phyloP scores from a whole-genome alignment of 169 alveolate genomes.

The Plasmodium sp. region DNA sequence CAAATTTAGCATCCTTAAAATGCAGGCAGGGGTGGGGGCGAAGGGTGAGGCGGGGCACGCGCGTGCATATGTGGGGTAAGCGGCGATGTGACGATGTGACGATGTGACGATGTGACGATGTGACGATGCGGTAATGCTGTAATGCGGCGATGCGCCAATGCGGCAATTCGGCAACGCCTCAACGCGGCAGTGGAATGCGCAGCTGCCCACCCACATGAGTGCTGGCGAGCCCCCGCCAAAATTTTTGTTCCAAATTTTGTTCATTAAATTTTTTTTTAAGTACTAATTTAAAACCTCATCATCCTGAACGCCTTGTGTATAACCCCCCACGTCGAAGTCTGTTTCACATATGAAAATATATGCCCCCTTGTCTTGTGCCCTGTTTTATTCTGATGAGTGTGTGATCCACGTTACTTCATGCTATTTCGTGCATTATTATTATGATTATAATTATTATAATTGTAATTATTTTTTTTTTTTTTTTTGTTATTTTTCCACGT shows the following conservation, averaged over 20 bases:
- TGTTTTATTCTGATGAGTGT: background rate
- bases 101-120: background rate
- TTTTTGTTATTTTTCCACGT: background rate
- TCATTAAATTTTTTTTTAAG: conserved; percentile 60
- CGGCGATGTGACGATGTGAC: background rate
- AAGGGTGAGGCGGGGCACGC: background rate
- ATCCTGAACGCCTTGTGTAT: background rate
- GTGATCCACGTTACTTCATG: background rate
- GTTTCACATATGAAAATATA: conserved; percentile 4
- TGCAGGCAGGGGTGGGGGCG: background rate
- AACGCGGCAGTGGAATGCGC: background rate
- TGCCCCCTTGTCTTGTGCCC: background rate
- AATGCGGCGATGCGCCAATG: background rate
- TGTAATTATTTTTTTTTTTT: background rate
- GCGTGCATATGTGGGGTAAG: background rate
- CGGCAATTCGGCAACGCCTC: background rate
- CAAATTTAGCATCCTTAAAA: conserved; percentile 36
- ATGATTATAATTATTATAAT: background rate
- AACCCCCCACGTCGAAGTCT: background rate
- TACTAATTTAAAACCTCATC: conserved; percentile 20
- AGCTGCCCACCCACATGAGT: background rate
- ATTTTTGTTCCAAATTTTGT: conserved; percentile 60
- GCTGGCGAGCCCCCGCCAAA: background rate
- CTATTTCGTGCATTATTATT: background rate
- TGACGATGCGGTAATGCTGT: no score